Evolutionary conservation across 306 rosid species (phyloP).

Genomic region (Lagenaria siceraria): DNA sequence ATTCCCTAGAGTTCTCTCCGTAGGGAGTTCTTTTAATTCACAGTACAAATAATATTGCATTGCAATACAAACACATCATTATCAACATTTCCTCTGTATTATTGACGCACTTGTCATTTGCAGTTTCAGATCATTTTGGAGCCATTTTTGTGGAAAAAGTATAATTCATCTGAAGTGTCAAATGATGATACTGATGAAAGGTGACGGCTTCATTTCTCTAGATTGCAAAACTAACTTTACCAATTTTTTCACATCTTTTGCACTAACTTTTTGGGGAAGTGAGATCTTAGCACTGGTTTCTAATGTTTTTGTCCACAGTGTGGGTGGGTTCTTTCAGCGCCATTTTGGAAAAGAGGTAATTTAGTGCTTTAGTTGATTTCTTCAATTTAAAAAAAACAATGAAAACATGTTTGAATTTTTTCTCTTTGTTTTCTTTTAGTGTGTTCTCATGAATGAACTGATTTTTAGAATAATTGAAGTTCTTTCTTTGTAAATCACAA

Average conservation of each 20-base stretch:
- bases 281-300: conserved; percentile 3
- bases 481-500: not conserved
- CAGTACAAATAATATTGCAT: not conserved
- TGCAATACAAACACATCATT: not conserved
- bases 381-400: not conserved
- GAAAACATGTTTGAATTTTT: not conserved
- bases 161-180: conserved; percentile 23
- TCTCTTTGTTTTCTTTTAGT: not conserved
- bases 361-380: not conserved
- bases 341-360: conserved; percentile 94
- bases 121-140: conserved; percentile 74
- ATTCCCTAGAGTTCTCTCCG: not conserved
- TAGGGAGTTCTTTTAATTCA: not conserved
- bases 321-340: conserved; percentile 70
- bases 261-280: conserved; percentile 8
- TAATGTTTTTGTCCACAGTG: conserved; percentile 39
- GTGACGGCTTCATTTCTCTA: conserved; percentile 18
- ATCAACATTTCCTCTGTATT: not conserved
- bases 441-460: not conserved
- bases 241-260: conserved; percentile 6
- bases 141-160: conserved; percentile 75
- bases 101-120: conserved; percentile 23
- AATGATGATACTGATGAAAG: conserved; percentile 56
- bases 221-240: conserved; percentile 8
- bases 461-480: not conserved